Conservation (phyloP, 148 eudicot genomes). For the Heliosperma pusillum region DNA sequence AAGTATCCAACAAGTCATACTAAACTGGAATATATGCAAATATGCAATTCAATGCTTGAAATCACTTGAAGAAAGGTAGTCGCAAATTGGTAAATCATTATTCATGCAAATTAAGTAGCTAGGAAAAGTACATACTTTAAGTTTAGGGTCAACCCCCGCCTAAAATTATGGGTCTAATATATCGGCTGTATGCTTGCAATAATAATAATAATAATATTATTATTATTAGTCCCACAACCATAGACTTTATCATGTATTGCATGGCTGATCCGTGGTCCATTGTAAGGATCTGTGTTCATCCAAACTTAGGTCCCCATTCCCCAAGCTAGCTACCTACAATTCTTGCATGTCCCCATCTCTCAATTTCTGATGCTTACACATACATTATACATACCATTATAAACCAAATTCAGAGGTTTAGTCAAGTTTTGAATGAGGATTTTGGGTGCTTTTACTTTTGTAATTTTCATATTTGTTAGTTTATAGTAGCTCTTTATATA, state of each 20-base stretch:
- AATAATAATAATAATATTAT: background rate
- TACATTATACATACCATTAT: too few relatives aligned
- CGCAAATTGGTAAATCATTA: too few relatives aligned
- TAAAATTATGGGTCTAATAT: constrained; percentile 12
- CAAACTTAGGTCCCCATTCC: background rate
- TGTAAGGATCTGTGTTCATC: background rate
- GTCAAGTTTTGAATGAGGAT: too few relatives aligned
- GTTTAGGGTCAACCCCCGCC: constrained; percentile 13
- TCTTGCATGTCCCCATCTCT: background rate
- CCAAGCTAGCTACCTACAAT: background rate
- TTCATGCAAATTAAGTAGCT: too few relatives aligned
- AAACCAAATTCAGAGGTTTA: too few relatives aligned
- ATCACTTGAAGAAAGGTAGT: background rate
- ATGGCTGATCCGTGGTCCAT: constrained; percentile 2
- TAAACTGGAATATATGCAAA: background rate
- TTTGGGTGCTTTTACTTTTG: too few relatives aligned
- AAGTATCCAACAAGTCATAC: background rate
- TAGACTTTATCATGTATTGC: constrained; percentile 10
- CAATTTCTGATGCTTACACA: too few relatives aligned
- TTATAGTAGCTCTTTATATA: too few relatives aligned
- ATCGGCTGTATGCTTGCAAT: constrained; percentile 6
- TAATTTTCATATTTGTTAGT: too few relatives aligned
- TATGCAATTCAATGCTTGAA: background rate
- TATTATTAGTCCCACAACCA: constrained; percentile 4
- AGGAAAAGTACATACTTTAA: background rate